Conservation (phyloP, 495 filamentous ascomycete species). For the Cudoniella acicularis region DNA sequence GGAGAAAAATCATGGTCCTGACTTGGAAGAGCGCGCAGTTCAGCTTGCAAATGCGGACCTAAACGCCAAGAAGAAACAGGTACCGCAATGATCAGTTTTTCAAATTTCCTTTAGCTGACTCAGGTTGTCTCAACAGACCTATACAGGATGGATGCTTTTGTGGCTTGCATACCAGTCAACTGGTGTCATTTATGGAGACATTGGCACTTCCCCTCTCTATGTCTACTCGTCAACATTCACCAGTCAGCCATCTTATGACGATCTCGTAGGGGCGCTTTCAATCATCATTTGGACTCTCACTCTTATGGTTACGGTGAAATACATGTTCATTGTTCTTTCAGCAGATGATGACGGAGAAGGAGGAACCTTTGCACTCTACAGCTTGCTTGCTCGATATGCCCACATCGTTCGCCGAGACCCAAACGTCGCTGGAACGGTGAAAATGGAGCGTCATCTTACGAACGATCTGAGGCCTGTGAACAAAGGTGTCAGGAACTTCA, state of each 20-base stretch:
- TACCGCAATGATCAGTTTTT: slow-evolving; percentile 9
- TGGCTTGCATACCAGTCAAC: slow-evolving; percentile 66
- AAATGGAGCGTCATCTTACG: slow-evolving; percentile 57
- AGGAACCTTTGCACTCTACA: slow-evolving; percentile 71
- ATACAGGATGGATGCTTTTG: slow-evolving; percentile 38
- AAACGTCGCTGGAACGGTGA: slow-evolving; percentile 27
- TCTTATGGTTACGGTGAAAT: slow-evolving; percentile 72
- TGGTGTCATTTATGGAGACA: slow-evolving; percentile 75
- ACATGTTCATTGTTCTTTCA: slow-evolving; percentile 61
- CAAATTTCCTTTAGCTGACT: too few species aligned
- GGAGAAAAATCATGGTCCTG: slow-evolving; percentile 12
- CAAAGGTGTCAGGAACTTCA: slow-evolving; percentile 44
- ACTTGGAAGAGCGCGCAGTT: slow-evolving; percentile 17
- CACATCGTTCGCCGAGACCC: slow-evolving; percentile 26
- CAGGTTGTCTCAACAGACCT: slow-evolving; percentile 37
- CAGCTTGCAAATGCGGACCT: slow-evolving; percentile 28
- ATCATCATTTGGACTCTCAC: slow-evolving; percentile 72
- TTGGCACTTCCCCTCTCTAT: slow-evolving; percentile 71
- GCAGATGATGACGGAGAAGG: slow-evolving; percentile 78
- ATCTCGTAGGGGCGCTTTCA: slow-evolving; percentile 66
- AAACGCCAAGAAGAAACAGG: slow-evolving; percentile 32
- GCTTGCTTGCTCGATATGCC: slow-evolving; percentile 65
- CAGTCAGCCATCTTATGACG: slow-evolving; percentile 49
- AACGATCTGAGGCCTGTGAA: slow-evolving; percentile 50
- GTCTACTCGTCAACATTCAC: slow-evolving; percentile 69